Evolutionary conservation across 345 rosid species (phyloP), one percentile per base, ranked within the genome.

Genomic region (Gossypium turneri): DNA sequence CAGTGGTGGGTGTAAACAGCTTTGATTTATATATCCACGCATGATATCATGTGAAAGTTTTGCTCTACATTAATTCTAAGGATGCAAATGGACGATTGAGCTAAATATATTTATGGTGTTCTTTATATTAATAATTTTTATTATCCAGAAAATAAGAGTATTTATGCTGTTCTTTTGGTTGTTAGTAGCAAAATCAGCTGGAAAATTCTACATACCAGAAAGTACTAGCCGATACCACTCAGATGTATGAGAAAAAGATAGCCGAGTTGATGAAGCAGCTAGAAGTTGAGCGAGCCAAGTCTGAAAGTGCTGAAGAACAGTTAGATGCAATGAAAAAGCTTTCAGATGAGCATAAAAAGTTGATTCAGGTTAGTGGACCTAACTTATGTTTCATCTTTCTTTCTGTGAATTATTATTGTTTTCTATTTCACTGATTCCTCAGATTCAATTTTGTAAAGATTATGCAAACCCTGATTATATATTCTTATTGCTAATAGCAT

Each of bases 231-330:
- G 94, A 92, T 75, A 84, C 86, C 72, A 92, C 89, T 79, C 89
- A 87, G 81, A 86, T 85, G 87, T 90, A 92, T 71, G 97, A 94
- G 85, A 90, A 76, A 76, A 92, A 88, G 80, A 80, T 94, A 78
- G 82, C 82, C 5, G 92, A 89, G 75, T 72, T 92, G 79, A 81
- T 82, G 71, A 82, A 85, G 82, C 88, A 70, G 76, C 81, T 88
- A 59, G 93, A 92, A 66, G 81, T 80, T 71, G 93, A 92, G 79
- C 82, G 60, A 66, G 76, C 78, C 48, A 77, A 48, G 59, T 76
- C 86, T 64, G 76, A 62, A 84, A 74, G 64, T 34, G 82, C 86
- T 4, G 85, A 85, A 73, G 85, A 87, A 73, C 90, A 87, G 48
- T 47, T 94, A 79, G 76, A 76, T 55, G 80, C 63, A 68, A 78